Conservation (phyloP, 73 alveolate genomes). For the Symbiodinium natans region DNA sequence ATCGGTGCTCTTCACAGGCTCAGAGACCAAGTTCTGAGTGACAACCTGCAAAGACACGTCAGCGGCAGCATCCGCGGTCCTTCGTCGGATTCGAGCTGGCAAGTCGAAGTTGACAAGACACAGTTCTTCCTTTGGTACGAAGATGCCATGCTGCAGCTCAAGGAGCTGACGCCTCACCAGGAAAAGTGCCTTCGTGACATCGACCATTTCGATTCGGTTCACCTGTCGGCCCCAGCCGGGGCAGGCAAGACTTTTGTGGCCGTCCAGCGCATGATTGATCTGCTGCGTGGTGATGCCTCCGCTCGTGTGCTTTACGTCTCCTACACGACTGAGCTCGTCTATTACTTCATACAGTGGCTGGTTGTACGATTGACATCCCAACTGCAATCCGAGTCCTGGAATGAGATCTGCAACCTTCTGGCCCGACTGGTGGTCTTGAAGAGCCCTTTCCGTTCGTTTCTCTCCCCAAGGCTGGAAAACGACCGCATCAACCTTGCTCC, state of each 20-base stretch:
- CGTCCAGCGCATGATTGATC: background rate
- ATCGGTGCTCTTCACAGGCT: background rate
- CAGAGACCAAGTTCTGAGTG: background rate
- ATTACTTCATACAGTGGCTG: conserved; percentile 24
- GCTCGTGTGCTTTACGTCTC: conserved; percentile 8
- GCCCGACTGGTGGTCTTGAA: background rate
- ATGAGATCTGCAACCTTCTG: background rate
- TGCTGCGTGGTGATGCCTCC: background rate
- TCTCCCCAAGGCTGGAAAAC: background rate
- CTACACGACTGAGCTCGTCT: background rate
- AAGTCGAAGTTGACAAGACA: background rate
- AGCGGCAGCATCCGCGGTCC: background rate
- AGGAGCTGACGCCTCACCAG: conserved; percentile 20
- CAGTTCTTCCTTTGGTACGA: background rate
- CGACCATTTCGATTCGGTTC: background rate
- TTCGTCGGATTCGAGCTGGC: background rate
- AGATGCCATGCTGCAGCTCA: background rate
- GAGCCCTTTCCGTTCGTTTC: background rate
- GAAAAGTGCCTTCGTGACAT: background rate
- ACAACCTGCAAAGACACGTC: background rate
- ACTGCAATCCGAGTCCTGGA: background rate
- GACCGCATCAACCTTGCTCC: background rate
- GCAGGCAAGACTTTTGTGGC: conserved; percentile 52
- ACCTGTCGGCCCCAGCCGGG: conserved; percentile 50
- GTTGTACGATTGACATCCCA: background rate